phyloP scores from a whole-genome alignment of 1,139 yeast genomes.

The Saccharomyces hybrid region DNA sequence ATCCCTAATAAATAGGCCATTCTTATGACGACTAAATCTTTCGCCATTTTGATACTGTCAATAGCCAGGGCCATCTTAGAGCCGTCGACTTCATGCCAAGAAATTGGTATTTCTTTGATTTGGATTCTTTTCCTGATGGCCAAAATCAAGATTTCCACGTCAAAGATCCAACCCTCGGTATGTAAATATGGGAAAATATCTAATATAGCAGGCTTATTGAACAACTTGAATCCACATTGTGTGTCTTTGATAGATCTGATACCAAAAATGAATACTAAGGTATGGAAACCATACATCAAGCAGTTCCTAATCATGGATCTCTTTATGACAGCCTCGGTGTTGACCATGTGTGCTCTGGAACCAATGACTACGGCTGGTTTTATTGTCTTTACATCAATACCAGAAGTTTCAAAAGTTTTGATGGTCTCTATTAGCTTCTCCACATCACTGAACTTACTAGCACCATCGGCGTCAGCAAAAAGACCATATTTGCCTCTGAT shows the following conservation, averaged over 20 bases:
- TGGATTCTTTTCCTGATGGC: slow-evolving; percentile 65
- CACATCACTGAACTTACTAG: slow-evolving; percentile 73
- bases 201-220: slow-evolving; percentile 59
- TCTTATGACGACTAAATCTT: slow-evolving; percentile 84
- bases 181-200: slow-evolving; percentile 84
- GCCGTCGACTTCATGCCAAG: slow-evolving; percentile 97
- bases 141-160: slow-evolving; percentile 80
- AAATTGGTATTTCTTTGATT: slow-evolving; percentile 73
- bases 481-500: slow-evolving; percentile 65
- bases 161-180: slow-evolving; percentile 97
- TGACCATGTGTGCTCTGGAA: slow-evolving; percentile 94
- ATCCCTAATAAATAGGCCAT: slow-evolving; percentile 82
- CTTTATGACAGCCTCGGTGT: slow-evolving; percentile 92
- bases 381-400: slow-evolving; percentile 11
- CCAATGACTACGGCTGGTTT: slow-evolving; percentile 71
- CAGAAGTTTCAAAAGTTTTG: slow-evolving; percentile 18
- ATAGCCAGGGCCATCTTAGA: slow-evolving; percentile 87
- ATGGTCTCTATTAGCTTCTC: slow-evolving; percentile 45
- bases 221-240: slow-evolving; percentile 94
- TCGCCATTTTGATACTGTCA: slow-evolving; percentile 92
- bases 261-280: slow-evolving; percentile 81
- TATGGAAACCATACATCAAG: slow-evolving; percentile 87
- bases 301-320: slow-evolving; percentile 82
- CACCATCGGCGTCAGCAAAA: slow-evolving; percentile 98
- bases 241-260: slow-evolving; percentile 83